Percentiles rank a stretch among this genome's conserved stretches.
phyloP scores from a whole-genome alignment of 2,329 filamentous ascomycete genomes.

The Penicillium sp. region DNA sequence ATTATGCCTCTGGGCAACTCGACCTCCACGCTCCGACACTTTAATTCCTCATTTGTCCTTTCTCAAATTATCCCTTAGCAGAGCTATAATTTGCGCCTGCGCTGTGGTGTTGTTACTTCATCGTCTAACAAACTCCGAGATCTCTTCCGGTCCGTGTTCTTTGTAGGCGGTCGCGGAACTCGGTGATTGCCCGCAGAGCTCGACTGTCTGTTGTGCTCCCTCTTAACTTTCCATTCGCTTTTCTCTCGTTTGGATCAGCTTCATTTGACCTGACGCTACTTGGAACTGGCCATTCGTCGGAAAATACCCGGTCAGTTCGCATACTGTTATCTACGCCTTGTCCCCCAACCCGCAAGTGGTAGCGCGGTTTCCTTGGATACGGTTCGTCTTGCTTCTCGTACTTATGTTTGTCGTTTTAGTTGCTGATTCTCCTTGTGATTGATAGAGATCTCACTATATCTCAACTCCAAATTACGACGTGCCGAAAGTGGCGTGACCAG shows the following conservation, averaged over 20 bases:
- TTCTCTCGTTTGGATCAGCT: not conserved
- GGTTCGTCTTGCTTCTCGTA: not conserved
- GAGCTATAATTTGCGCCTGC: not conserved
- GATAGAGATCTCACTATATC: not conserved
- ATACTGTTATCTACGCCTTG: not conserved
- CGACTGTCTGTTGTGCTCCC: slow-evolving; percentile 4
- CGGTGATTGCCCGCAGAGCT: slow-evolving; percentile 16
- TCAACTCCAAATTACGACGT: not conserved
- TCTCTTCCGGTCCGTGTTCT: not conserved
- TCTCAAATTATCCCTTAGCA: not conserved
- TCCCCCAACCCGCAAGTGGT: not conserved
- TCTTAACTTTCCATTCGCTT: not conserved
- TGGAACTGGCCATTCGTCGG: not conserved
- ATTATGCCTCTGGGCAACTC: slow-evolving; percentile 6
- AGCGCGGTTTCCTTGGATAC: slow-evolving; percentile 2
- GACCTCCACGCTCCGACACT: not conserved
- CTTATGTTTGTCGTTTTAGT: not conserved
- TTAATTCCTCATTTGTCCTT: not conserved
- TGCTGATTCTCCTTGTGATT: not conserved
- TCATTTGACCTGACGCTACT: not conserved
- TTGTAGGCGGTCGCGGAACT: slow-evolving; percentile 8
- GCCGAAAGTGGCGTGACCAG: not conserved
- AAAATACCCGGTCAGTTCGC: not conserved
- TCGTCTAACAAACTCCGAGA: not conserved
- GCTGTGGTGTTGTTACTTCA: not conserved